Percentiles rank a stretch among this genome's conserved stretches.
Evolutionary conservation across 768 basidiomycete species (phyloP).

Genomic region (Kondoa subrosea): DNA sequence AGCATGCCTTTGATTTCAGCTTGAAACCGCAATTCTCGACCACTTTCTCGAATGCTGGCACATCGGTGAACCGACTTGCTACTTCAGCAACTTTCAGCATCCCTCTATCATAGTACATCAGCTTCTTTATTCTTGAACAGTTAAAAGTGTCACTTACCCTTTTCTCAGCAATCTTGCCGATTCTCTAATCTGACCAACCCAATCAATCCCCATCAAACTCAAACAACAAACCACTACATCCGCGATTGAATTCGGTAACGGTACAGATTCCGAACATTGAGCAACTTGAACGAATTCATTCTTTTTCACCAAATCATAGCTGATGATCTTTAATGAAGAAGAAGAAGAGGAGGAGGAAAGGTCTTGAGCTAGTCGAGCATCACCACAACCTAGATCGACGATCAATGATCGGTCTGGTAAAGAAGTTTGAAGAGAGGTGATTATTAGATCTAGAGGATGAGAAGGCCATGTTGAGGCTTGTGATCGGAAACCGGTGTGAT

Average conservation of each 20-base stretch:
- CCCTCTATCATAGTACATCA: constrained; percentile 39
- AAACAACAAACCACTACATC: constrained; percentile 86
- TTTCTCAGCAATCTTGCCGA: constrained; percentile 69
- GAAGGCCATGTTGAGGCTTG: constrained; percentile 88
- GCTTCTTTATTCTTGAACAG: background rate
- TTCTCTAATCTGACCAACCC: constrained; percentile 77
- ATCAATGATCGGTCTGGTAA: constrained; percentile 48
- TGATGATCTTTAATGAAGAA: constrained; percentile 42
- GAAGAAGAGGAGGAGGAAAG: constrained; percentile 37
- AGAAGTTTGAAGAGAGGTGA: constrained; percentile 40
- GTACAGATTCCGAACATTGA: constrained; percentile 66
- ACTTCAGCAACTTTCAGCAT: constrained; percentile 79
- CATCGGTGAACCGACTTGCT: constrained; percentile 56
- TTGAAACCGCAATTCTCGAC: constrained; percentile 56
- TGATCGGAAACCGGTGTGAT: constrained; percentile 76
- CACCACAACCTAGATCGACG: constrained; percentile 88
- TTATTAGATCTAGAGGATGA: constrained; percentile 76
- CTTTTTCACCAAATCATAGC: constrained; percentile 51
- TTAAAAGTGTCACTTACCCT: constrained; percentile 41
- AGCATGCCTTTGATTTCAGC: constrained; percentile 47
- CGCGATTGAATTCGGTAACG: constrained; percentile 73
- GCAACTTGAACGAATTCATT: constrained; percentile 55
- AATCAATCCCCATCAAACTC: constrained; percentile 93
- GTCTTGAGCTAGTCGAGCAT: constrained; percentile 64
- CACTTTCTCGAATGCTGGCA: constrained; percentile 50